phyloP scores from a whole-genome alignment of 352 stramenopile species.

The Pythium periplocum region DNA sequence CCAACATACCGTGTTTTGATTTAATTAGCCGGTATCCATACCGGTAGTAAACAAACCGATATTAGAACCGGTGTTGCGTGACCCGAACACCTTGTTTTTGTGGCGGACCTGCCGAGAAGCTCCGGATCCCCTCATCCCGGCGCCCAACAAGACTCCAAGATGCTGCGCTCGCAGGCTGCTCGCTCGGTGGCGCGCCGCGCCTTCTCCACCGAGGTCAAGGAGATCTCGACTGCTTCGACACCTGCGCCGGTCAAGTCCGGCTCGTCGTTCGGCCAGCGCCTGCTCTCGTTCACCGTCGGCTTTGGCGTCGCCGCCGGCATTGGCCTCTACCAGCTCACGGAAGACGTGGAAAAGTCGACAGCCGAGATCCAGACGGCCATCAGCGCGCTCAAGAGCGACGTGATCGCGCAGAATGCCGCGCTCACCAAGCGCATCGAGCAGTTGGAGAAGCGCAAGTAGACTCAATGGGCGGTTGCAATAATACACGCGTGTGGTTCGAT shows the following conservation, averaged over 20 bases:
- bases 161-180: conserved; percentile 21
- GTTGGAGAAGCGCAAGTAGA: conserved; percentile 64
- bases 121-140: neutral
- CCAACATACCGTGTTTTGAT: too few relatives aligned
- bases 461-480: too few relatives aligned
- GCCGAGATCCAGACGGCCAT: conserved; percentile 65
- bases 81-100: conserved; percentile 1
- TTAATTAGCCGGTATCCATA: too few relatives aligned
- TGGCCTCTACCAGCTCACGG: conserved; percentile 63
- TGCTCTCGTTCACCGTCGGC: conserved; percentile 65
- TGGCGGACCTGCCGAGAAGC: neutral
- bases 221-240: conserved; percentile 15
- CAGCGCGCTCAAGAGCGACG: conserved; percentile 57
- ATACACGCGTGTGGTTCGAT: too few relatives aligned
- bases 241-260: conserved; percentile 28
- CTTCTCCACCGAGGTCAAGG: conserved; percentile 60
- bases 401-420: conserved; percentile 59
- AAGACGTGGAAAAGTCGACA: conserved; percentile 70
- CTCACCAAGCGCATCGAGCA: conserved; percentile 72
- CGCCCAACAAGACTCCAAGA: conserved; percentile 2
- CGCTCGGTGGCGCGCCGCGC: conserved; percentile 24
- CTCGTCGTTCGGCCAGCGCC: conserved; percentile 67
- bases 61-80: neutral
- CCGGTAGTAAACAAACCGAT: too few relatives aligned
- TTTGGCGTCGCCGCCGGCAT: conserved; percentile 55